Conservation (phyloP, 2,329 filamentous ascomycete species). For the Sporothrix curviconia region DNA sequence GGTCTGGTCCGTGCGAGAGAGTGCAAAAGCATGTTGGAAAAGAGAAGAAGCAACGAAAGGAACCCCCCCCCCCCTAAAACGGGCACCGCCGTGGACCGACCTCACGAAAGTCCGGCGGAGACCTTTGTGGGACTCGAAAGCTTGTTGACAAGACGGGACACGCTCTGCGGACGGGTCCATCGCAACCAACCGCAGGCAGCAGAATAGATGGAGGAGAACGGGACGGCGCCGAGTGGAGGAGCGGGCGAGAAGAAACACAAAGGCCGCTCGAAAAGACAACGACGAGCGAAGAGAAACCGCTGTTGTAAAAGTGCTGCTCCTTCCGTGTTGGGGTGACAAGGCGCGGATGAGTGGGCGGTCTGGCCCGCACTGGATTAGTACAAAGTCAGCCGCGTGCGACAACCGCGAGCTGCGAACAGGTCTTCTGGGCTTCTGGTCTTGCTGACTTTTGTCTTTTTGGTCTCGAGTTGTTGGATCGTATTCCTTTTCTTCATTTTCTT, state of each 20-base stretch:
- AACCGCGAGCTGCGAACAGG: background rate
- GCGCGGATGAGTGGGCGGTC: background rate
- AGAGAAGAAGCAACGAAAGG: too few species aligned
- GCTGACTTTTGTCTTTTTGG: too few species aligned
- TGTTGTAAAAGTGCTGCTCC: too few species aligned
- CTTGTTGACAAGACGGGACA: background rate
- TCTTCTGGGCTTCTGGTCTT: too few species aligned
- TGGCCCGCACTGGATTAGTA: background rate
- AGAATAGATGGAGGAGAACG: background rate
- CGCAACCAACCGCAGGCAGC: background rate
- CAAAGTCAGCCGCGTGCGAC: background rate
- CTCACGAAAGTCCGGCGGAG: too few species aligned
- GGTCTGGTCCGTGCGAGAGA: too few species aligned
- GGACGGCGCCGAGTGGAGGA: background rate
- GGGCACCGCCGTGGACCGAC: too few species aligned
- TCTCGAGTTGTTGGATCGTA: background rate
- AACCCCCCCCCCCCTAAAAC: too few species aligned
- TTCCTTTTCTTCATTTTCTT: background rate
- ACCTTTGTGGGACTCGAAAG: too few species aligned
- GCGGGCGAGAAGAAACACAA: conserved; percentile 13
- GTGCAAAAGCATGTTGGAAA: too few species aligned
- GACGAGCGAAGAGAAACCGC: background rate
- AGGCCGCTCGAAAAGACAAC: background rate
- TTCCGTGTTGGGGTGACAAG: background rate
- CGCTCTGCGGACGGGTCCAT: background rate